Base-by-base conservation (phyloP, 352 stramenopile species). In the Globisporangium spiculum region DNA sequence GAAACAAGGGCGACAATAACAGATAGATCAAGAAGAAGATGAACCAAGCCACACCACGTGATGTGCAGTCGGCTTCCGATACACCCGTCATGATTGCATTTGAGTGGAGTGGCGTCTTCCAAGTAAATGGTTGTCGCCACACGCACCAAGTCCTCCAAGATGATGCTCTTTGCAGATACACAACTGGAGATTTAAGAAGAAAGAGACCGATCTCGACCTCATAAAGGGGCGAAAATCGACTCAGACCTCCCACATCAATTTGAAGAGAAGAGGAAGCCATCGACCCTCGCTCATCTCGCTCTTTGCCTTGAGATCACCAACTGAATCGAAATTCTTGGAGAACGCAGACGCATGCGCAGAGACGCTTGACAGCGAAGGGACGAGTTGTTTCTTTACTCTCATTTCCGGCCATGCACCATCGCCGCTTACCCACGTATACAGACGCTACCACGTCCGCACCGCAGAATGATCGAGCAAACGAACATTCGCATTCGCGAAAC, bases 11-110 rank as follows among this genome's bases (percentile, higher is more conserved):
- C 30, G 3, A 59, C 53, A 5, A 7, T 4, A 6, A 58, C 22
- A 1, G 38, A 63, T 14, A 68, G 41, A 46, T 20, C 4, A 46
- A 6, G 12, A 46, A 46, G 4, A 48, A 48, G 32, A 63, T 10
- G 4, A 12, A 58, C 55, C 24, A 55, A 63, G 27, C 59, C 44
- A 69, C 66, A 53, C 22, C 27, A 41, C 41, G 60, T 24, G 59
- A 63, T 60, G 65, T 63, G 55, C 55, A 50, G 59, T 61, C 55
- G 48, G 59, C 60, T 72, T 63, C 73, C 76, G 77, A 90, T 72
- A 85, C 84, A 92, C 86, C 86, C 86, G 86, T 94, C 86, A 94
- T 83, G 88, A 78, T 81, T 94, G 67, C 6, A 90, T 94, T 94
- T 94, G 1, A 94, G 82, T 89, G 84, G 87, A 94, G 87, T 94